Evolutionary conservation across 495 filamentous ascomycete species (phyloP), one percentile per base, ranked within the genome.

Genomic region (Wilcoxina mikolae): DNA sequence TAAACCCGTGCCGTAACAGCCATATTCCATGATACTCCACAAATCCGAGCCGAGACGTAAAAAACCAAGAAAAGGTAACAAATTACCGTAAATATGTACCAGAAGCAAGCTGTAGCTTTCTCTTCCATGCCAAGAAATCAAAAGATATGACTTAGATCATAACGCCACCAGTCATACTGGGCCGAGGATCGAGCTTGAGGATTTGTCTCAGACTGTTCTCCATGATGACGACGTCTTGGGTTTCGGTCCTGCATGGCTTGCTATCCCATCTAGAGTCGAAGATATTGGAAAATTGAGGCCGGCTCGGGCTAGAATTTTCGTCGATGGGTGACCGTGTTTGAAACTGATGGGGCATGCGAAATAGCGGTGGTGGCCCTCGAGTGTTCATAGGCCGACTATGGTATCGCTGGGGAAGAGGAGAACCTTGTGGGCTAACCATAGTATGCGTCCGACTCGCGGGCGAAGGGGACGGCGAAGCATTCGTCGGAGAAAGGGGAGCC

Each of bases 131-230:
- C 10, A 9, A 43, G 31, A 43, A 43, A 43, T 12, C 7, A 43
- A 18, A 9, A 43, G n/a, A 43, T 43, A 12, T 9, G 20, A 10
- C 7, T 64, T 23, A 64, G 54, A 64, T 64, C 60, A 64, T 41
- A 18, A 56, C 54, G 27, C 54, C 54, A 47, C 25, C 47, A 51
- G 23, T 15, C 12, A 17, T 23, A n/a, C 24, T 39, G 47, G 12
- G 15, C 1, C 24, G 22, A 15, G 27, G 25, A 38, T 35, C 56
- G 18, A 58, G 29, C n/a, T 59, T 66, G 48, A 66, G 56, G 42
- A 62, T 51, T 35, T 56, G 58, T 41, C 63, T 58, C 31, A 66
- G 47, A 54, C 60, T 56, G 35, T 65, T 62, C 56, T 66, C 63
- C 39, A 65, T 62, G 38, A 62, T 59, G n/a, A 56, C 55, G 39